These are phyloP conservation scores for Curvularia hawaiiensis DNA, from an alignment of 2,329 filamentous ascomycete genomes.

Conservation along the genomic window DNA sequence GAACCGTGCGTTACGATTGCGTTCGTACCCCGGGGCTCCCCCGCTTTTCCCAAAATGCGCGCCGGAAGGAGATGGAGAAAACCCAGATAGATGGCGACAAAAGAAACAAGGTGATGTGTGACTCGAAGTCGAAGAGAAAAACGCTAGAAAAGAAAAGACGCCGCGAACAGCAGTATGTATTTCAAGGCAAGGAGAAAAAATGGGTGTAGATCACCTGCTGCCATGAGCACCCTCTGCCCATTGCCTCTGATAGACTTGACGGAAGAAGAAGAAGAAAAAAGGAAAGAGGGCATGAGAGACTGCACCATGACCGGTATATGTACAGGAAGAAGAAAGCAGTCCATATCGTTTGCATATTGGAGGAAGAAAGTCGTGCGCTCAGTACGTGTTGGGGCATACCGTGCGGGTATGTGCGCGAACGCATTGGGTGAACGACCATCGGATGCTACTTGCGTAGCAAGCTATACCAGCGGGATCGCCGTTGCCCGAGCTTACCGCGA, in stretches of 20 bases:
- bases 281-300: constrained; percentile 13
- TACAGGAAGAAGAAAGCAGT: constrained; percentile 30
- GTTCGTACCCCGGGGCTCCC: constrained; percentile 12
- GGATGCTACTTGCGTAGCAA: constrained; percentile 21
- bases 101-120: constrained; percentile 18
- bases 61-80: constrained; percentile 22
- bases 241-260: constrained; percentile 19
- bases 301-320: constrained; percentile 31
- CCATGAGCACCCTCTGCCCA: constrained; percentile 17
- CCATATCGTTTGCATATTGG: constrained; percentile 9
- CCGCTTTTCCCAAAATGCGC: constrained; percentile 25
- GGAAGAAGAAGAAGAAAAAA: constrained; percentile 26
- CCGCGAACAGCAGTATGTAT: constrained; percentile 12
- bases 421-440: constrained; percentile 21
- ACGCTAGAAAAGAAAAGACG: constrained; percentile 8
- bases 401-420: constrained; percentile 18
- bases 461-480: constrained; percentile 23
- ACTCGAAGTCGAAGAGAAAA: constrained; percentile 5
- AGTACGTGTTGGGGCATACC: constrained; percentile 13
- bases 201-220: constrained; percentile 20
- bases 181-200: constrained; percentile 16
- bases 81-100: constrained; percentile 22
- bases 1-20: constrained; percentile 14
- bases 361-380: constrained; percentile 14
- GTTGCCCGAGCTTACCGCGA: constrained; percentile 10